These are phyloP conservation scores for Halenospora varia DNA, from an alignment of 495 filamentous ascomycete species.

Conservation along the genomic window DNA sequence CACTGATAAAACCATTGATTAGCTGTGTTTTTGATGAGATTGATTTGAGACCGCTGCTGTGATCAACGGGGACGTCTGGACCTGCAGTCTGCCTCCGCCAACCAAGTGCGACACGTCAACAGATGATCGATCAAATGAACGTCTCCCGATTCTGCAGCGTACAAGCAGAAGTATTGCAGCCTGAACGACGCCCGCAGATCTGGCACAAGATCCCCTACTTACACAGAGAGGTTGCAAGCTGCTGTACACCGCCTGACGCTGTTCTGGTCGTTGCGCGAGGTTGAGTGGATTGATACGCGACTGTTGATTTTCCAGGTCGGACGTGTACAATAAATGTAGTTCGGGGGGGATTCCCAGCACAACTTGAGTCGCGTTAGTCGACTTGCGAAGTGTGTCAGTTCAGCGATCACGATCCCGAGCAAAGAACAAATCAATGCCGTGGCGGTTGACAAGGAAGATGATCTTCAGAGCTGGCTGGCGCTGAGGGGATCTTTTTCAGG, in stretches of 20 bases:
- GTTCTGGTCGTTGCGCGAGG: conserved; percentile 4
- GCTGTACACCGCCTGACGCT: not conserved
- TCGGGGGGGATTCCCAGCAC: not conserved
- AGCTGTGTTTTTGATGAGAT: not conserved
- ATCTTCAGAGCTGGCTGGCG: not conserved
- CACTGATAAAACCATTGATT: not conserved
- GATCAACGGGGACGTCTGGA: not conserved
- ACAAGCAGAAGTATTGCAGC: not conserved
- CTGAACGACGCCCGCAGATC: not conserved
- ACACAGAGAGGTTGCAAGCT: conserved; percentile 4
- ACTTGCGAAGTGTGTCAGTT: not conserved
- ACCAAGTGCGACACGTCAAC: not conserved
- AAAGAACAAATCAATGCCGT: conserved; percentile 5
- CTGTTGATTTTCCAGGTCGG: not conserved
- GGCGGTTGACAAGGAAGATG: not conserved
- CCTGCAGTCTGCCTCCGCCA: not conserved
- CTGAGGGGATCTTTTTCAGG: not conserved
- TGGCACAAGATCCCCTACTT: not conserved
- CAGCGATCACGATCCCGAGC: not conserved
- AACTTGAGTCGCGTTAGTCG: not conserved
- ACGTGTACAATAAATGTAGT: not conserved
- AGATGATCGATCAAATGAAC: not conserved
- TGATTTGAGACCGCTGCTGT: conserved; percentile 1
- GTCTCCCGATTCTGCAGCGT: not conserved
- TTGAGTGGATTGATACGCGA: conserved; percentile 7